A percentile compares a stretch with the other conserved stretches of the same genome.
Conservation (phyloP, 164 flowering plant species). For the Tinospora cordifolia region DNA sequence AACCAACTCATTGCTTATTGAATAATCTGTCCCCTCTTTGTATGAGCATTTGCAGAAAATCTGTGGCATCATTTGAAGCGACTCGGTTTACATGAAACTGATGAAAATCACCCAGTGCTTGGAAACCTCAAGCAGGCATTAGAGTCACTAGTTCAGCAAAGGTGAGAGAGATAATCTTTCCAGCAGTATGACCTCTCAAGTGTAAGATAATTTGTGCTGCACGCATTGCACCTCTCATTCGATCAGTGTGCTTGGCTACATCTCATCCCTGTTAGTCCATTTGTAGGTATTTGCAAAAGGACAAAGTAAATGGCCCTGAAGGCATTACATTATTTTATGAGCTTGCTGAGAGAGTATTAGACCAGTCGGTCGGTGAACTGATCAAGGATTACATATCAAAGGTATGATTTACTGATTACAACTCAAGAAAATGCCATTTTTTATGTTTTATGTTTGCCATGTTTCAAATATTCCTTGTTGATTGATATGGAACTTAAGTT, state of each 20-base stretch:
- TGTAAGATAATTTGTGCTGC: background rate
- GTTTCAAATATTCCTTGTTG: background rate
- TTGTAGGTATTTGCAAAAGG: constrained; percentile 67
- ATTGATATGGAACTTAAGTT: background rate
- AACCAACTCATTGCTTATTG: background rate
- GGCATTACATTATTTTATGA: constrained; percentile 60
- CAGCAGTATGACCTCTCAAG: background rate
- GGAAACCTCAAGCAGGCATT: constrained; percentile 67
- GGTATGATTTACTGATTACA: constrained; percentile 28
- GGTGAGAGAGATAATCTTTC: constrained; percentile 31
- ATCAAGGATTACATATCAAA: constrained; percentile 57
- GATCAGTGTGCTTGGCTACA: background rate
- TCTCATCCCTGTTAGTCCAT: background rate
- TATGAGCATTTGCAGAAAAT: constrained; percentile 33
- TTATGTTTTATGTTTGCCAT: background rate
- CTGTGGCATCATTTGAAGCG: constrained; percentile 78
- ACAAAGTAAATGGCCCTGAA: constrained; percentile 69
- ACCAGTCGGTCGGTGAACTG: constrained; percentile 34
- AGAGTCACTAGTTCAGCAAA: constrained; percentile 79
- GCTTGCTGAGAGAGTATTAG: constrained; percentile 79
- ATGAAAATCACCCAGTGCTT: constrained; percentile 61
- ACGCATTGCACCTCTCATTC: too few relatives aligned
- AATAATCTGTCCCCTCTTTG: too few relatives aligned
- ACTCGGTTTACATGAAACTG: constrained; percentile 60
- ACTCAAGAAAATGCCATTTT: background rate